These are phyloP conservation scores for Eucalyptus sp. DNA, from an alignment of 345 rosid genomes.

Conservation along the genomic window DNA sequence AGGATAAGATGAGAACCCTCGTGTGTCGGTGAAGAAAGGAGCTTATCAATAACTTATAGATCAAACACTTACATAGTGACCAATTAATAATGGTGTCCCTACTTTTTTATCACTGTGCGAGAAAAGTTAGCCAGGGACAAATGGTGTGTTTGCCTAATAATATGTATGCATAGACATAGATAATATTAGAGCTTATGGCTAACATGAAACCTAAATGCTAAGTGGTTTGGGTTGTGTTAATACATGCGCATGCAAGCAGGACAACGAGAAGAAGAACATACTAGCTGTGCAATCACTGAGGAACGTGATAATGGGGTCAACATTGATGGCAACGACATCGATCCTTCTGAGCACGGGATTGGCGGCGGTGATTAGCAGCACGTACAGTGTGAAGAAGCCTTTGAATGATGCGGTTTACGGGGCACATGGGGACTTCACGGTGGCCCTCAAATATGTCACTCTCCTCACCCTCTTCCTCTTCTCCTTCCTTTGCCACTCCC, in stretches of 20 bases:
- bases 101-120: not conserved
- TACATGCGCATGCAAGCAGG: conserved; percentile 22
- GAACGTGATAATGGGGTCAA: conserved; percentile 92
- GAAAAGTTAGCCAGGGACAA: not conserved
- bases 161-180: not conserved
- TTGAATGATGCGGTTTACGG: conserved; percentile 63
- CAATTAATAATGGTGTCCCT: not conserved
- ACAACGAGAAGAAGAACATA: conserved; percentile 87
- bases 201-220: not conserved
- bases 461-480: conserved; percentile 58
- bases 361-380: conserved; percentile 90
- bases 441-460: conserved; percentile 72
- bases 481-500: conserved; percentile 79
- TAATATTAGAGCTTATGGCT: not conserved
- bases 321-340: conserved; percentile 91
- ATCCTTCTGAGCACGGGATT: conserved; percentile 73
- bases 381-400: conserved; percentile 78
- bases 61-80: not conserved
- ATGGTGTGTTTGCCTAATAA: not conserved
- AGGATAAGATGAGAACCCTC: not conserved
- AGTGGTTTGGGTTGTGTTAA: not conserved
- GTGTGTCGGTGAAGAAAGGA: not conserved
- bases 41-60: not conserved
- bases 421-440: conserved; percentile 76
- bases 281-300: conserved; percentile 77